These are phyloP conservation scores for Penstemon davidsonii DNA, from an alignment of 257 asterid genomes.

Conservation along the genomic window DNA sequence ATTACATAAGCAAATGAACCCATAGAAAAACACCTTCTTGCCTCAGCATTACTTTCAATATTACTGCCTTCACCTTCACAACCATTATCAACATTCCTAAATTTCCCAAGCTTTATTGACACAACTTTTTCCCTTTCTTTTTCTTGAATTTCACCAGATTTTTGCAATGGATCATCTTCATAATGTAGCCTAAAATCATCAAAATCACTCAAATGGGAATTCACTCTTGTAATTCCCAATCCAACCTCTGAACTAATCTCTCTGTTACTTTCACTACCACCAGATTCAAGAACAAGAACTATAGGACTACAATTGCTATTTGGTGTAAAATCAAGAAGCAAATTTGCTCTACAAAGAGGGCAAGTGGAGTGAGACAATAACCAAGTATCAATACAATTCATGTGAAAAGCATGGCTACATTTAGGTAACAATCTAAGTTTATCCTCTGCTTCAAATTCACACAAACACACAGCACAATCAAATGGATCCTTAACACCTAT, in stretches of 20 bases:
- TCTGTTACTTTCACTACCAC: slow-evolving; percentile 71
- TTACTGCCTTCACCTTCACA: slow-evolving; percentile 56
- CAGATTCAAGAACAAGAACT: slow-evolving; percentile 83
- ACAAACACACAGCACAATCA: slow-evolving; percentile 92
- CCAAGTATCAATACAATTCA: slow-evolving; percentile 90
- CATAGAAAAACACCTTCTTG: slow-evolving; percentile 87
- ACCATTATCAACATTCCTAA: slow-evolving; percentile 42
- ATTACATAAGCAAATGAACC: slow-evolving; percentile 95
- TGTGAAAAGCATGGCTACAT: slow-evolving; percentile 95
- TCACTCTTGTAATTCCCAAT: slow-evolving; percentile 31
- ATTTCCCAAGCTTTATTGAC: slow-evolving; percentile 65
- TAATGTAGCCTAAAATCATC: slow-evolving; percentile 56
- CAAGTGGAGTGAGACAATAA: slow-evolving; percentile 89
- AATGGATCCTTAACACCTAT: slow-evolving; percentile 86
- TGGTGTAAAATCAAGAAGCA: slow-evolving; percentile 58
- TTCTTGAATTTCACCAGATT: slow-evolving; percentile 53
- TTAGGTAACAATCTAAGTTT: slow-evolving; percentile 82
- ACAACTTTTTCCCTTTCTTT: slow-evolving; percentile 47
- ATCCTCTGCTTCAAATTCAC: slow-evolving; percentile 74
- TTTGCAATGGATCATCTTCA: slow-evolving; percentile 57
- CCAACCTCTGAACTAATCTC: slow-evolving; percentile 40
- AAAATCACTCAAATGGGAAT: slow-evolving; percentile 63
- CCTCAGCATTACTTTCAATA: slow-evolving; percentile 88
- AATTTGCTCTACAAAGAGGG: slow-evolving; percentile 85
- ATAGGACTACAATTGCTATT: slow-evolving; percentile 51